phyloP scores from a whole-genome alignment of 495 filamentous ascomycete genomes.

The Penicillium daleae region DNA sequence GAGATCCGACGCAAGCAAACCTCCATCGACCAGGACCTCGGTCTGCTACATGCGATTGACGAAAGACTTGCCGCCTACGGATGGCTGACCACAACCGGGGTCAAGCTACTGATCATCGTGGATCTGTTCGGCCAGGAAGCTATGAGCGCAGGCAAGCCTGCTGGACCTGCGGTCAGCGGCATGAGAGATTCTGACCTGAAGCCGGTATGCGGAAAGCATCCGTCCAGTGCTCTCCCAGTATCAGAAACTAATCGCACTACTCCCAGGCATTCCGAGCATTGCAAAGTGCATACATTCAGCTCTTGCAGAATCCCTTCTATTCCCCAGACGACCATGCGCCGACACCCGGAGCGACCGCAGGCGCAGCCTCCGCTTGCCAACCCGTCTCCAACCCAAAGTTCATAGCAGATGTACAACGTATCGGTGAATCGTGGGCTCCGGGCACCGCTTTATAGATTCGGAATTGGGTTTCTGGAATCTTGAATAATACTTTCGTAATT shows the following conservation, averaged over 20 bases:
- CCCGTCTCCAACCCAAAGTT: conserved; percentile 84
- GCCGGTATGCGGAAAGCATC: conserved; percentile 53
- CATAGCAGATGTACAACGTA: conserved; percentile 76
- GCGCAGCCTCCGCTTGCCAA: conserved; percentile 42
- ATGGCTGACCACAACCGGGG: conserved; percentile 95
- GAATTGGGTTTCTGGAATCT: conserved; percentile 11
- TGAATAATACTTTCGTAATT: background rate
- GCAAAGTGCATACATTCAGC: conserved; percentile 84
- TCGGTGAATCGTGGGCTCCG: conserved; percentile 71
- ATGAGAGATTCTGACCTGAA: conserved; percentile 84
- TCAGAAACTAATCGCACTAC: conserved; percentile 8
- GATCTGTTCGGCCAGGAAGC: conserved; percentile 71
- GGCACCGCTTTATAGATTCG: conserved; percentile 52
- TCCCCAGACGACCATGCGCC: conserved; percentile 82
- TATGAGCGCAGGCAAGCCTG: conserved; percentile 28
- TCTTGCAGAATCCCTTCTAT: conserved; percentile 95
- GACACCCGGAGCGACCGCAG: conserved; percentile 31
- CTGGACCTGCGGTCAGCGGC: conserved; percentile 51
- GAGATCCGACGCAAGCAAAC: conserved; percentile 73
- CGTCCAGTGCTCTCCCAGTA: background rate
- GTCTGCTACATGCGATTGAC: conserved; percentile 88
- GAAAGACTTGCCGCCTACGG: conserved; percentile 91
- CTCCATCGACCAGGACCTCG: conserved; percentile 78
- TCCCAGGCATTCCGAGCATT: conserved; percentile 82
- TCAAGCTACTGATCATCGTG: conserved; percentile 84